Base-by-base conservation (phyloP, 495 filamentous ascomycete species). In the Endocarpon pusillum region DNA sequence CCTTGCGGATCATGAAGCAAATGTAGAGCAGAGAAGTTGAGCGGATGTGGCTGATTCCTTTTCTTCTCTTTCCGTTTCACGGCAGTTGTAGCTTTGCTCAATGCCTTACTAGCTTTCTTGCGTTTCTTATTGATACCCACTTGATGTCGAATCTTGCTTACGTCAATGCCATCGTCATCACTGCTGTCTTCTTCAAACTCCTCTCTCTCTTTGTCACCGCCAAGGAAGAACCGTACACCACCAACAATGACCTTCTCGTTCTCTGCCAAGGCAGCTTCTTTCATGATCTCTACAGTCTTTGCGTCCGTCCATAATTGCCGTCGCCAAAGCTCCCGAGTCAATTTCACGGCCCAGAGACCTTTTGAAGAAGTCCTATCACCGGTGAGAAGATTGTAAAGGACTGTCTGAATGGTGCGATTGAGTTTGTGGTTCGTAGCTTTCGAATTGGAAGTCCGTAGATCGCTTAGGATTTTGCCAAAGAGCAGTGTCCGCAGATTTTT, bases 11-110 rank as follows among this genome's bases (percentile, higher is more conserved):
- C 91, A 51, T 94, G 80, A 3, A 99, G 66, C 10, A 99, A 66
- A 50, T 96, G 89, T n/a, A 82, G 69, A n/a, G 91, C 91, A 0
- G 86, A 94, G 57, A 99, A 99, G 59, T 99, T 96, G 16, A 96
- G 67, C 0, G 77, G 73, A 46, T 86, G 81, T 0, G 81, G 78
- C 34, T 80, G 67, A 33, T 71, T 75, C 69, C 93, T 93, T 62
- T 87, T 91, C 47, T 70, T 72, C 51, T 92, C 81, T 53, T 80
- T 79, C 52, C 64, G 80, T 51, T 75, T 87, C 19, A 84, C 67
- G 42, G 74, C 77, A 15, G 75, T 66, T 5, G 78, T 63, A 1
- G 86, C 91, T 46, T 76, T 79, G 35, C 86, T 78, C 15, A 91
- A 64, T 6, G 69, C 67, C 46, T 75, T 78, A 16, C 71, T 65